Percentiles rank a stretch among this genome's conserved stretches.
phyloP scores from a whole-genome alignment of 148 eudicot genomes.

The Chenopodium suecicum region DNA sequence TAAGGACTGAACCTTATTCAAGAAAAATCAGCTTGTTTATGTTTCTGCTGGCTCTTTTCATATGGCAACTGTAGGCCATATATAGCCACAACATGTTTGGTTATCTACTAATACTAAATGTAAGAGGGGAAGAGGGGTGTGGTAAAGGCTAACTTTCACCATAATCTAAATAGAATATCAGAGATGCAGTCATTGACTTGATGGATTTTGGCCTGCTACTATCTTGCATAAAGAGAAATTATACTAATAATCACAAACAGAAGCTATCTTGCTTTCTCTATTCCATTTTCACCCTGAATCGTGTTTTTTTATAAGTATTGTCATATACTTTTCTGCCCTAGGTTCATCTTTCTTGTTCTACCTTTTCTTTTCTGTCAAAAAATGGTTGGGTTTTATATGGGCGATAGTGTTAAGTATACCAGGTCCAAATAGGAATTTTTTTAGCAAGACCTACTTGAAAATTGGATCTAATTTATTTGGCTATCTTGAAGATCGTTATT shows the following conservation, averaged over 20 bases:
- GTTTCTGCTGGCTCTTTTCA: background rate
- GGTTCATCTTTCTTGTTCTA: background rate
- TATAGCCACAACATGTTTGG: background rate
- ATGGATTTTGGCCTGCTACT: background rate
- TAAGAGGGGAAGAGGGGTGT: background rate
- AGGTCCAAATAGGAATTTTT: background rate
- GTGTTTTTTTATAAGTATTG: background rate
- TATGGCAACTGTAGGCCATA: background rate
- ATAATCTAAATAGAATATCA: background rate
- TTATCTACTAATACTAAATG: background rate
- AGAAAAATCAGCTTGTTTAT: background rate
- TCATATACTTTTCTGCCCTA: background rate
- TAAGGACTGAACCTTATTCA: background rate
- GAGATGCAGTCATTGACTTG: background rate
- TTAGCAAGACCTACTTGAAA: background rate
- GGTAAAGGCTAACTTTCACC: background rate
- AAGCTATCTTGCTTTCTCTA: background rate
- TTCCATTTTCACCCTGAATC: background rate
- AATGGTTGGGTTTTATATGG: too few relatives aligned
- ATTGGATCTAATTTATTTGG: background rate
- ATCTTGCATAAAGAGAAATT: background rate
- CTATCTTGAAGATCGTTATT: background rate
- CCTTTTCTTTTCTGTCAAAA: background rate
- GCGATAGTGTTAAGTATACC: background rate
- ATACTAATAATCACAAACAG: background rate